Evolutionary conservation across 345 rosid genomes (phyloP), one percentile per base, ranked within the genome.

Genomic region (Physaria fendleri): DNA sequence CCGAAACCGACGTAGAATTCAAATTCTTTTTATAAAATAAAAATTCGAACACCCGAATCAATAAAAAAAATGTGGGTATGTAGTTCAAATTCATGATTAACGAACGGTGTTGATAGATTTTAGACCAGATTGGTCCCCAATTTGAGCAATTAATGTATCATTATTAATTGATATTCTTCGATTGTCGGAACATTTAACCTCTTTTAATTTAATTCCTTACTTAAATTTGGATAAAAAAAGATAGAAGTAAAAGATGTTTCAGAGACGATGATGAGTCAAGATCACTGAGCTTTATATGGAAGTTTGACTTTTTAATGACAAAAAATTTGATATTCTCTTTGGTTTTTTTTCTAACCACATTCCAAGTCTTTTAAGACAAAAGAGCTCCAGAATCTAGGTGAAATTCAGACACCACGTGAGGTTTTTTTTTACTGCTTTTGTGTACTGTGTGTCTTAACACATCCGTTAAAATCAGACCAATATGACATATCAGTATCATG

Each of bases 241-340:
- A 44, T n/a, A 1, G 14, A 37, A 44, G 35, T 33, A 6, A 53
- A 60, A 61, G 73, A 27, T 10, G 66, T 52, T 68, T 60, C 73
- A 68, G 66, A 59, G 48, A 38, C 3, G 49, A 37, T 12, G 67
- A 68, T 34, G 50, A 53, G 73, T 69, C 73, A 38, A 53, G 28
- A 46, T 61, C 73, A 69, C 0, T n/a, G 68, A 15, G 30, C 68
- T 61, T 69, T 20, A 43, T 20, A 61, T 61, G 73, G 68, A 61
- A 69, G 25, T 69, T 69, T 69, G 73, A 69, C 62, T 54, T 54
- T 69, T 61, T 53, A 44, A 44, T 51, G 16, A 35, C 20, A 38
- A 47, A 48, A 12, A 13, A 21, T 25, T 38, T 47, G 27, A 28
- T 9, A 46, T 54, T 42, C 30, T 17, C 8, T 64, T 13, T 65